Evolutionary conservation across 2,329 filamentous ascomycete species (phyloP).

Genomic region (Aspergillus intermedius): DNA sequence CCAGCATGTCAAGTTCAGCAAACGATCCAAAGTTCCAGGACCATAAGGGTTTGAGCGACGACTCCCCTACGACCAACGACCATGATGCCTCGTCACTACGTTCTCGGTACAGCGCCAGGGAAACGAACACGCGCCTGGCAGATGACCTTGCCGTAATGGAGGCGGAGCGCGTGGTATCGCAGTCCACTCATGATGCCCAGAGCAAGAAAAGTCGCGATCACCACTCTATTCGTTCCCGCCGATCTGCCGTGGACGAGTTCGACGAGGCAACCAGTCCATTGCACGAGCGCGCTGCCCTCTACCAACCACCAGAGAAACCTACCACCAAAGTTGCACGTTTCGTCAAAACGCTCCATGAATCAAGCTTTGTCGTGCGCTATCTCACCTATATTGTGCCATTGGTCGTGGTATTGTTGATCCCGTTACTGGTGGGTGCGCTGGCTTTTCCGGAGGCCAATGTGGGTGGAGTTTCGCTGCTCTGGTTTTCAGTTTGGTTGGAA

Average conservation of each 20-base stretch:
- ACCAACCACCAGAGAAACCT: constrained; percentile 58
- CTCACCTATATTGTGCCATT: constrained; percentile 65
- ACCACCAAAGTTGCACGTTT: constrained; percentile 56
- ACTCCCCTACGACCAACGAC: constrained; percentile 19
- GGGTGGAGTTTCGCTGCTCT: constrained; percentile 71
- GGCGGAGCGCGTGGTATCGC: constrained; percentile 56
- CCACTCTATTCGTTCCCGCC: constrained; percentile 38
- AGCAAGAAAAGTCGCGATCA: constrained; percentile 19
- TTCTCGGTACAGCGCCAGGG: constrained; percentile 53
- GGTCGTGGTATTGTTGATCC: constrained; percentile 59
- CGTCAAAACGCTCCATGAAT: constrained; percentile 60
- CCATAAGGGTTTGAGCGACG: constrained; percentile 21
- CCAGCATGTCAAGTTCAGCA: constrained; percentile 31
- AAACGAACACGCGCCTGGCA: constrained; percentile 55
- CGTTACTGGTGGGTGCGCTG: constrained; percentile 59
- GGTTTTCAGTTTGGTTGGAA: constrained; percentile 95
- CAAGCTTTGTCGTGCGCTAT: constrained; percentile 61
- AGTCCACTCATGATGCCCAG: constrained; percentile 25
- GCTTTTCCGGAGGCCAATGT: constrained; percentile 54
- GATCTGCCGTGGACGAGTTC: constrained; percentile 59
- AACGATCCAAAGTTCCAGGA: constrained; percentile 23
- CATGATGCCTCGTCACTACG: constrained; percentile 12
- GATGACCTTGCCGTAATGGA: constrained; percentile 62
- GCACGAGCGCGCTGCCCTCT: constrained; percentile 59
- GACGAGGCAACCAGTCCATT: constrained; percentile 62